Evolutionary conservation across 1,139 yeast genomes (phyloP).

Genomic region (Fermentozyma sake): DNA sequence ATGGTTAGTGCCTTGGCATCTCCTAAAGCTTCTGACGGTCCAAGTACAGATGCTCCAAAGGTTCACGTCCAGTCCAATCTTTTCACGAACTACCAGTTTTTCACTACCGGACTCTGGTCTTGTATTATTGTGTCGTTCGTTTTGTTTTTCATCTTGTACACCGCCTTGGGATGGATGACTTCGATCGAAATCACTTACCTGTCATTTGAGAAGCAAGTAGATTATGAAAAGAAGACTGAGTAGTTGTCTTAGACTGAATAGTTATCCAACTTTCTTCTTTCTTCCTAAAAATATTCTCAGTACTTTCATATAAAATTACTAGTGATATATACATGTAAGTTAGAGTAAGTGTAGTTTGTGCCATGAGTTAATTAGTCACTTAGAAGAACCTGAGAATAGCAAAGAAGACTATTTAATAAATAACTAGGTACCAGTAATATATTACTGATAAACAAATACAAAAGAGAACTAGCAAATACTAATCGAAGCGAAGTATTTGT

Average conservation of each 20-base stretch:
- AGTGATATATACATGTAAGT: too few relatives aligned
- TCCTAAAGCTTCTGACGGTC: too few relatives aligned
- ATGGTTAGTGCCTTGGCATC: constrained; percentile 19
- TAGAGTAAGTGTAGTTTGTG: too few relatives aligned
- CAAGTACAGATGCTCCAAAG: constrained; percentile 1
- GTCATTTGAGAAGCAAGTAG: constrained; percentile 67
- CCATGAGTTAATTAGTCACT: too few relatives aligned
- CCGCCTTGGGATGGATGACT: constrained; percentile 59
- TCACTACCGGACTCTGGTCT: constrained; percentile 63
- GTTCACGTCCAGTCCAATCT: constrained; percentile 19
- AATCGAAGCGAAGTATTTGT: too few relatives aligned
- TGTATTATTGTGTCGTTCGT: constrained; percentile 53
- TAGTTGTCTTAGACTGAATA: constrained; percentile 2
- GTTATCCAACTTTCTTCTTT: constrained; percentile 1
- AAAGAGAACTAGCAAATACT: too few relatives aligned
- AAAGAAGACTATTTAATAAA: too few relatives aligned
- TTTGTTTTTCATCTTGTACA: constrained; percentile 45
- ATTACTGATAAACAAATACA: too few relatives aligned
- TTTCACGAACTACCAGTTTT: constrained; percentile 40
- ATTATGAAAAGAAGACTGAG: constrained; percentile 59
- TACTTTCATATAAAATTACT: too few relatives aligned
- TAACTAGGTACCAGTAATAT: too few relatives aligned
- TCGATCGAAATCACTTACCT: constrained; percentile 63
- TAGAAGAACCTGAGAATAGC: too few relatives aligned
- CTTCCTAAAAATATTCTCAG: neutral